phyloP scores from a whole-genome alignment of 345 rosid species.

The Rhodomyrtus tomentosa region DNA sequence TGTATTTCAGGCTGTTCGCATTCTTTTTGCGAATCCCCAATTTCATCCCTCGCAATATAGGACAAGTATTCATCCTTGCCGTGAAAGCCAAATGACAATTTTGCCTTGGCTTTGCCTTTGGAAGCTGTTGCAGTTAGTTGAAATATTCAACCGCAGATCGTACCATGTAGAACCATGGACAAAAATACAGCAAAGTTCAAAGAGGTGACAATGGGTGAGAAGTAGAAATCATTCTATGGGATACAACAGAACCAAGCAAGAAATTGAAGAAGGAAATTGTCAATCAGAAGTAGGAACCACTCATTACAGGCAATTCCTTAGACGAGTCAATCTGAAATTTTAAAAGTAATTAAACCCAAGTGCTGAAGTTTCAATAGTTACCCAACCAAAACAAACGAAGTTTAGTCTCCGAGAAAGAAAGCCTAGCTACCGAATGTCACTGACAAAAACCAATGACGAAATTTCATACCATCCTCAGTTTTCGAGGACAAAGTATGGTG shows the following conservation, averaged over 20 bases:
- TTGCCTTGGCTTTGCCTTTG: slow-evolving; percentile 37
- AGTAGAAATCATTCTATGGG: neutral
- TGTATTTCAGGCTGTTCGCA: slow-evolving; percentile 17
- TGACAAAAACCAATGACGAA: neutral
- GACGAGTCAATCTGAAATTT: neutral
- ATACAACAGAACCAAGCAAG: neutral
- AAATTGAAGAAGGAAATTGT: neutral
- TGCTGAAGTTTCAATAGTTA: neutral
- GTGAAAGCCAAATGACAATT: slow-evolving; percentile 38
- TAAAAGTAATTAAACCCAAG: neutral
- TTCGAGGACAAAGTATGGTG: neutral
- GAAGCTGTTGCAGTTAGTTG: slow-evolving; percentile 17
- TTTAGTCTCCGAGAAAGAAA: neutral
- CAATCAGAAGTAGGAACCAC: neutral
- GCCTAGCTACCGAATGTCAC: neutral
- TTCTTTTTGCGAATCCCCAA: slow-evolving; percentile 8
- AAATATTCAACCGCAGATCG: neutral
- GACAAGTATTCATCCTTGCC: slow-evolving; percentile 12
- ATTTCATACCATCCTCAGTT: neutral
- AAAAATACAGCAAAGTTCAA: neutral
- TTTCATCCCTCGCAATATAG: slow-evolving; percentile 2
- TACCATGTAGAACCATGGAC: neutral
- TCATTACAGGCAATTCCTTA: neutral
- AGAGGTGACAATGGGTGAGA: neutral
- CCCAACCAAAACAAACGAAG: neutral